Evolutionary conservation across 495 filamentous ascomycete species (phyloP).

Genomic region (Trichoderma virens): DNA sequence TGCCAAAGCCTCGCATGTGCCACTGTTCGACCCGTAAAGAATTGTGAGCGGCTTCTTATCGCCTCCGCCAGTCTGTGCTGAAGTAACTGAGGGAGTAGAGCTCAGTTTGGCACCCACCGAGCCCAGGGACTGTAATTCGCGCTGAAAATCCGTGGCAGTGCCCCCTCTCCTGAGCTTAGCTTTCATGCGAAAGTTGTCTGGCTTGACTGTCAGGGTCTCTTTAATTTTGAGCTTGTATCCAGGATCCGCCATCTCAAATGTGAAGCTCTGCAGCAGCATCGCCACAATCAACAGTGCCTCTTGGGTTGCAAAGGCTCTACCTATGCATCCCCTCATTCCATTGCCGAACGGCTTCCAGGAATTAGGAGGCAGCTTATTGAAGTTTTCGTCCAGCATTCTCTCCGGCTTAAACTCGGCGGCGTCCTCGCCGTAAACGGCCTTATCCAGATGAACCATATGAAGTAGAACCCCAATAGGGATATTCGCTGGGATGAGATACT

Average conservation of each 20-base stretch:
- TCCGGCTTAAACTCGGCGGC: conserved; percentile 45
- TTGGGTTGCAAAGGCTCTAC: conserved; percentile 50
- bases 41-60: conserved; percentile 38
- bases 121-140: conserved; percentile 29
- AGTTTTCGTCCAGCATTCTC: conserved; percentile 49
- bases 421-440: conserved; percentile 39
- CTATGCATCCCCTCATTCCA: conserved; percentile 43
- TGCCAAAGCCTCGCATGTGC: conserved; percentile 60
- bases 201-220: conserved; percentile 63
- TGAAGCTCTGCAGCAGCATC: conserved; percentile 47
- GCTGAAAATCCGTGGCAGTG: conserved; percentile 45
- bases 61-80: too few relatives aligned
- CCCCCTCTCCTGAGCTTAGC: conserved; percentile 49
- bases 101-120: conserved; percentile 19
- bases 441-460: conserved; percentile 28
- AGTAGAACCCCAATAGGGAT: conserved; percentile 44
- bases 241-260: conserved; percentile 43
- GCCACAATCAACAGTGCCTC: conserved; percentile 40
- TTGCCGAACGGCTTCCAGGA: conserved; percentile 47
- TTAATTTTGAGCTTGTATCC: conserved; percentile 52
- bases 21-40: conserved; percentile 60
- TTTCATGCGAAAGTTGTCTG: conserved; percentile 54
- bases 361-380: conserved; percentile 33
- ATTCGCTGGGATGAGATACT: conserved; percentile 50
- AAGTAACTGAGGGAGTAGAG: background rate